Evolutionary conservation across 495 filamentous ascomycete species (phyloP).

Genomic region (Penicillium daleae): DNA sequence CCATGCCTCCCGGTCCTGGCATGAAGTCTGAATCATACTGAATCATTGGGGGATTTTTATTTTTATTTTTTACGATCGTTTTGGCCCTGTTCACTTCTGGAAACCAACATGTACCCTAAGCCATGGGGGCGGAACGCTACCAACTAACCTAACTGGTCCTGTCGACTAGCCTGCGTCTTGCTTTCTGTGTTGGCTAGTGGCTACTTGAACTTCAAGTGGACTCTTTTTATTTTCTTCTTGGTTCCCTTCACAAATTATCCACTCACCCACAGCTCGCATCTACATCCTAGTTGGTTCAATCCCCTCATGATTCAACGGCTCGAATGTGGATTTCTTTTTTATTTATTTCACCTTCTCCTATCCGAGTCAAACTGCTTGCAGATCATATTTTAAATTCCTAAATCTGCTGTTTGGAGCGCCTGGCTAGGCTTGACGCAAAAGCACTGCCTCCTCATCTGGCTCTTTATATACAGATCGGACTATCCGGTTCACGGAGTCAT

Average conservation of each 20-base stretch:
- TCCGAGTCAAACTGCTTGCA: constrained; percentile 20
- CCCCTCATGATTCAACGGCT: background rate
- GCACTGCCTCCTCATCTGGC: constrained; percentile 28
- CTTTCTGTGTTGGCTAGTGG: constrained; percentile 1
- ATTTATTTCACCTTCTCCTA: background rate
- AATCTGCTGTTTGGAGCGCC: constrained; percentile 23
- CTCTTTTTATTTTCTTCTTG: background rate
- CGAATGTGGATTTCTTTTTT: background rate
- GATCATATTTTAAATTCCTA: constrained; percentile 20
- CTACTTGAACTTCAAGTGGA: background rate
- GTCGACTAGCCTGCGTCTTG: background rate
- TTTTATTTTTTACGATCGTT: background rate
- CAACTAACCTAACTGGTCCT: background rate
- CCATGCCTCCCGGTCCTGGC: background rate
- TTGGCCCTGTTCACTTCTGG: background rate
- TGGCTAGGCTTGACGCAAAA: constrained; percentile 11
- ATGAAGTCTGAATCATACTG: constrained; percentile 2
- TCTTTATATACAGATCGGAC: constrained; percentile 21
- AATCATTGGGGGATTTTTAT: background rate
- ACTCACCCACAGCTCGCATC: background rate
- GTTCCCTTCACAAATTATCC: background rate
- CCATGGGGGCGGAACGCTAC: constrained; percentile 3
- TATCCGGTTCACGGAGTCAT: constrained; percentile 6
- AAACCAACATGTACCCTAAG: background rate
- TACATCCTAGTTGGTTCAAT: background rate